Evolutionary conservation across 2,329 filamentous ascomycete species (phyloP).

Genomic region (Claviceps pazoutovae): DNA sequence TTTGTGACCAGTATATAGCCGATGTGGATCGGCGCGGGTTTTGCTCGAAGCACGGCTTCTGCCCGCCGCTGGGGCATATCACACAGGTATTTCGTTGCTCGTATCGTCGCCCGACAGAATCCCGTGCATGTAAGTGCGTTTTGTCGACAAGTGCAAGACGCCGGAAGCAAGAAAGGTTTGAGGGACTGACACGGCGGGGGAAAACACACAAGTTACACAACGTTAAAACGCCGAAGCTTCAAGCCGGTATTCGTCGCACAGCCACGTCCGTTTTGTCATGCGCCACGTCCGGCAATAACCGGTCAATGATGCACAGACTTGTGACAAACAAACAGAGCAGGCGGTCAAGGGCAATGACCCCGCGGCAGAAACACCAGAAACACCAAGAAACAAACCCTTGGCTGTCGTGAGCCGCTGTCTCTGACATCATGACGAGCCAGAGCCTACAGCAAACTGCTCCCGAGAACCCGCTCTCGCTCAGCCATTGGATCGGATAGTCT

Average conservation of each 20-base stretch:
- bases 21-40: background rate
- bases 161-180: no score
- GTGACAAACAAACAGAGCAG: background rate
- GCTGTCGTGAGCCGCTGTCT: background rate
- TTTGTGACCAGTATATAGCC: background rate
- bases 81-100: background rate
- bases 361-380: background rate
- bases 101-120: background rate
- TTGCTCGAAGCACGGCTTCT: background rate
- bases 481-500: background rate
- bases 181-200: no score
- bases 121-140: no score
- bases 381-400: background rate
- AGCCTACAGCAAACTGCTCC: background rate
- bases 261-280: no score
- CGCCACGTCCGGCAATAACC: no score
- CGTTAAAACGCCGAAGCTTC: no score
- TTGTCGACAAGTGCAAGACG: no score
- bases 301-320: no score
- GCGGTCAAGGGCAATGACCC: slow-evolving; percentile 1
- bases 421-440: background rate
- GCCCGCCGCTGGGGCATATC: background rate
- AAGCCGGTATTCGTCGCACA: no score
- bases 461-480: background rate
- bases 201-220: no score